Percentiles rank a stretch among this genome's conserved stretches.
phyloP scores from a whole-genome alignment of 768 basidiomycete species.

The Chalciporus chontae region DNA sequence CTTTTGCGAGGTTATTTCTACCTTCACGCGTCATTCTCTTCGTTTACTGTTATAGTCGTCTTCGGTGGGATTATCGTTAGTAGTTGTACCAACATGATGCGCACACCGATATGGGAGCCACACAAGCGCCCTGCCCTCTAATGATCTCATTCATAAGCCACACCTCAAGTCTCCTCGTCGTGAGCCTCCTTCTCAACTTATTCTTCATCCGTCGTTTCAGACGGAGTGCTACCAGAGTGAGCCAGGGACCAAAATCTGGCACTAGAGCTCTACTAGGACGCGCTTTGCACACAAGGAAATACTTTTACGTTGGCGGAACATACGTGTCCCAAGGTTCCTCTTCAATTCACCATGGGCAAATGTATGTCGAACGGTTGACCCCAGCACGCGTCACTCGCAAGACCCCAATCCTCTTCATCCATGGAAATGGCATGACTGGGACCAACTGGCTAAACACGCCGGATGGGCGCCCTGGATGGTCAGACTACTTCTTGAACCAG shows the following conservation, averaged over 20 bases:
- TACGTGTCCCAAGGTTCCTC: slow-evolving; percentile 36
- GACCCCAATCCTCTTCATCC: slow-evolving; percentile 46
- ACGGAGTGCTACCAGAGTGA: neutral
- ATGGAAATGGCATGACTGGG: slow-evolving; percentile 52
- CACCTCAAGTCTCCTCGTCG: slow-evolving; percentile 3
- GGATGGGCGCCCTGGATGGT: slow-evolving; percentile 53
- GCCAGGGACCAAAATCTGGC: neutral
- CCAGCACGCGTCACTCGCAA: slow-evolving; percentile 37
- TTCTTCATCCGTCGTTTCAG: slow-evolving; percentile 9
- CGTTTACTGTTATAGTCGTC: too few relatives aligned
- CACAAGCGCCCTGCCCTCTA: neutral
- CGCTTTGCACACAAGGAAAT: slow-evolving; percentile 43
- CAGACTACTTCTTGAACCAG: slow-evolving; percentile 48
- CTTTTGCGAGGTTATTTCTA: too few relatives aligned
- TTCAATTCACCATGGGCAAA: slow-evolving; percentile 40
- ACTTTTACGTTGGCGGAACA: slow-evolving; percentile 46
- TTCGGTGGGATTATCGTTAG: too few relatives aligned
- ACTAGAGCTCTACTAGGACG: slow-evolving; percentile 7
- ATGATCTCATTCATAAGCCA: slow-evolving; percentile 11
- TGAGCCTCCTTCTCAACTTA: slow-evolving; percentile 19
- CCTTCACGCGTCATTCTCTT: too few relatives aligned
- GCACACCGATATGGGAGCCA: too few relatives aligned
- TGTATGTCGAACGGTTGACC: slow-evolving; percentile 51
- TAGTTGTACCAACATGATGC: neutral
- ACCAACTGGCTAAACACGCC: slow-evolving; percentile 52